phyloP scores from a whole-genome alignment of 2,329 filamentous ascomycete genomes.

The Exophiala oligosperma region DNA sequence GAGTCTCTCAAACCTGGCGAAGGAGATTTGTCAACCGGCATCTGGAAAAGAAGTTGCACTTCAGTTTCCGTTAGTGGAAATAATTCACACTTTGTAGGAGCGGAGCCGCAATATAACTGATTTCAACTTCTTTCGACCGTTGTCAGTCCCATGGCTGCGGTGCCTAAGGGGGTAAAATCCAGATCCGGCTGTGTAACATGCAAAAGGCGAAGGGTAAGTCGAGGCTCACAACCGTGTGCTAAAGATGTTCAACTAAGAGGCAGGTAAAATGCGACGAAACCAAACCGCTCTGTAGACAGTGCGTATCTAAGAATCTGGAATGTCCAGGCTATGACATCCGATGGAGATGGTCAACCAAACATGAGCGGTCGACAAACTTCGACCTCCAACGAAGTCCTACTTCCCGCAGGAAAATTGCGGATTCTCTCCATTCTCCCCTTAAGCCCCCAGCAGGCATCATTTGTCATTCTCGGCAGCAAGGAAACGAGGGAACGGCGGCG shows the following conservation, averaged over 20 bases:
- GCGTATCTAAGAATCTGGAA: neutral
- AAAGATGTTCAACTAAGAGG: neutral
- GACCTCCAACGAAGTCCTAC: neutral
- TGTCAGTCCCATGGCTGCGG: too few relatives aligned
- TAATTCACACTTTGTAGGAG: too few relatives aligned
- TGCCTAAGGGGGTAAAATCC: neutral
- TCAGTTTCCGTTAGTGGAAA: too few relatives aligned
- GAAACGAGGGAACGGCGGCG: too few relatives aligned
- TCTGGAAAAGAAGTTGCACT: too few relatives aligned
- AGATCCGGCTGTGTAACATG: slow-evolving; percentile 2
- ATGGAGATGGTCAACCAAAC: slow-evolving; percentile 9
- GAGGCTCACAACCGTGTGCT: neutral
- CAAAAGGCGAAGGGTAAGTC: slow-evolving; percentile 8
- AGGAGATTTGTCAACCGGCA: too few relatives aligned
- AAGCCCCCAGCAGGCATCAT: too few relatives aligned
- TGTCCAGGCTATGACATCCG: slow-evolving; percentile 2
- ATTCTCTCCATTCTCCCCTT: neutral
- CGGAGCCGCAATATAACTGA: too few relatives aligned
- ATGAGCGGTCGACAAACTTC: neutral
- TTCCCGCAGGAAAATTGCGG: neutral
- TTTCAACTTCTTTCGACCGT: too few relatives aligned
- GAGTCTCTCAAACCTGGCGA: too few relatives aligned
- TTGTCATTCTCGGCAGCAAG: too few relatives aligned
- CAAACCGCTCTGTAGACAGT: slow-evolving; percentile 2
- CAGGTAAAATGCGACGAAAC: slow-evolving; percentile 9